Percentiles rank a stretch among this genome's conserved stretches.
Evolutionary conservation across 192 early-diverging fungal species (phyloP).

Genomic region (Mortierella antarctica): DNA sequence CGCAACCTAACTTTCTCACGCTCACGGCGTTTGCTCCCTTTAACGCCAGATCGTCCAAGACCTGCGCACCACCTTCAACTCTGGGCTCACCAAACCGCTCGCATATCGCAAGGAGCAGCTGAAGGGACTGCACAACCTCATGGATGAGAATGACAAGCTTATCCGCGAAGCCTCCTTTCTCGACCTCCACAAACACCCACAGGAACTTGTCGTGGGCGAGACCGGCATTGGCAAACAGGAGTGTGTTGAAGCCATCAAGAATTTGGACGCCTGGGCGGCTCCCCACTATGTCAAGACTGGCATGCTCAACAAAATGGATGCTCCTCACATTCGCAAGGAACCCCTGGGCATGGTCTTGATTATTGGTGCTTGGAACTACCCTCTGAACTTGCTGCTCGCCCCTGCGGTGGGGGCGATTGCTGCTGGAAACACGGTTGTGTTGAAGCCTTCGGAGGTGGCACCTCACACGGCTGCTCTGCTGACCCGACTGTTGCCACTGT

Average conservation of each 20-base stretch:
- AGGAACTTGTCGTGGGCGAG: constrained; percentile 68
- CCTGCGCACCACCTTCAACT: constrained; percentile 46
- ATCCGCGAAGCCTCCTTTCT: constrained; percentile 63
- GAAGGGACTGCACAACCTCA: constrained; percentile 64
- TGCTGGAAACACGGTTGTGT: constrained; percentile 85
- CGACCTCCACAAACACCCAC: constrained; percentile 68
- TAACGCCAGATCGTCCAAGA: constrained; percentile 40
- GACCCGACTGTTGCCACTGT: constrained; percentile 73
- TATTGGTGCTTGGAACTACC: constrained; percentile 67
- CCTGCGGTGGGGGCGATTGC: constrained; percentile 89
- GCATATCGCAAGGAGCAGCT: constrained; percentile 71
- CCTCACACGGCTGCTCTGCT: constrained; percentile 71
- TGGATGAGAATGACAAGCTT: constrained; percentile 68
- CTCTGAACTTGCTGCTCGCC: constrained; percentile 68
- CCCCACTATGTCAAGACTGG: constrained; percentile 56
- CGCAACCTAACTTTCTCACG: no score
- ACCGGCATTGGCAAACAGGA: constrained; percentile 61
- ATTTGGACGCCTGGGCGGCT: constrained; percentile 69
- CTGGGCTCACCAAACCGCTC: constrained; percentile 57
- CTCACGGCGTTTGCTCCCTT: background rate
- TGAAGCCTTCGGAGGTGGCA: constrained; percentile 90
- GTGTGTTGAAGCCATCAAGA: constrained; percentile 58
- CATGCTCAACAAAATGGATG: constrained; percentile 59
- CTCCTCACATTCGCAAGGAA: constrained; percentile 69
- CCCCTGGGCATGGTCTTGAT: constrained; percentile 65